Conservation (phyloP, 2,329 filamentous ascomycete genomes). For the Sclerotinia trifoliorum region DNA sequence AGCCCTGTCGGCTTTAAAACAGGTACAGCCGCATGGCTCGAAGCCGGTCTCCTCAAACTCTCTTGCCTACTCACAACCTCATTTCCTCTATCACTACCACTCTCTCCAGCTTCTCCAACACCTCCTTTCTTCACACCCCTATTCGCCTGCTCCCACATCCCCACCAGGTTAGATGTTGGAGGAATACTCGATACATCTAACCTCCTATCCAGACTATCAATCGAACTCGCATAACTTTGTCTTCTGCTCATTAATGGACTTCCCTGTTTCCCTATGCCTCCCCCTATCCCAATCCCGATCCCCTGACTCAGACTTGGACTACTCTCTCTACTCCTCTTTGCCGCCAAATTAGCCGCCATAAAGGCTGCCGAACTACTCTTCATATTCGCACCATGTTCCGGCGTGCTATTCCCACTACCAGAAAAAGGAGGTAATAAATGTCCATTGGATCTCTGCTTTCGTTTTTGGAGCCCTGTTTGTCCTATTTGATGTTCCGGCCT, state of each 20-base stretch:
- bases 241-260: constrained; percentile 12
- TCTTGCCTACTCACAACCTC: background rate
- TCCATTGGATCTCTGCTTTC: constrained; percentile 17
- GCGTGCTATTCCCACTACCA: background rate
- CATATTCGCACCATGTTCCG: background rate
- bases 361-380: constrained; percentile 48
- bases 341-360: constrained; percentile 61
- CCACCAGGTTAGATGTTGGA: constrained; percentile 63
- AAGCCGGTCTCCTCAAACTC: constrained; percentile 21
- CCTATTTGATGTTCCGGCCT: constrained; percentile 2
- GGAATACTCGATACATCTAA: constrained; percentile 47
- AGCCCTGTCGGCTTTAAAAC: background rate
- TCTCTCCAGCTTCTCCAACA: background rate
- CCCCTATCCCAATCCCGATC: background rate
- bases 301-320: constrained; percentile 41
- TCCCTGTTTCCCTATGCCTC: constrained; percentile 1
- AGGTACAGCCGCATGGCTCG: constrained; percentile 22
- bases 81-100: background rate
- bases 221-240: constrained; percentile 13
- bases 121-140: constrained; percentile 18
- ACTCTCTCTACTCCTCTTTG: constrained; percentile 58
- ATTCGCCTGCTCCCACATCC: constrained; percentile 61
- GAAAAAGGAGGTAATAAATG: constrained; percentile 8
- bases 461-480: background rate
- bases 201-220: constrained; percentile 14